Evolutionary conservation across 116 monocot genomes (phyloP).

Genomic region (Iris pallida): DNA sequence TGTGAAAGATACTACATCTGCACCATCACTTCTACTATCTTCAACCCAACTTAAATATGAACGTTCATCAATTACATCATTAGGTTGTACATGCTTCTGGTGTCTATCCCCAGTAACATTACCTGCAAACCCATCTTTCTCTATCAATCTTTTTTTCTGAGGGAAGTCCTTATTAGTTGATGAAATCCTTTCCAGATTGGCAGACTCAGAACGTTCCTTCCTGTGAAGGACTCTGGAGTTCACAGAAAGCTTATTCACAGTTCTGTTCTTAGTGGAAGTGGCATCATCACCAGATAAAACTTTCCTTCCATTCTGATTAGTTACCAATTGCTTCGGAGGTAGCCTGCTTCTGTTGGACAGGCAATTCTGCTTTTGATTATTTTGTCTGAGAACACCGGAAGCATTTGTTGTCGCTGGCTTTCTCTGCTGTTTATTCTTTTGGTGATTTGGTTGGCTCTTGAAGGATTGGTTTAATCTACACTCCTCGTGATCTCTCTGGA

Average conservation of each 20-base stretch:
- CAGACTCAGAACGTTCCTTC: slow-evolving; percentile 26
- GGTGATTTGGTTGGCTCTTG: slow-evolving; percentile 33
- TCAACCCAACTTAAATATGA: slow-evolving; percentile 34
- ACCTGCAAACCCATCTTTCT: slow-evolving; percentile 23
- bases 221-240: slow-evolving; percentile 30
- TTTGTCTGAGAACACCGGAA: slow-evolving; percentile 66
- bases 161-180: slow-evolving; percentile 52
- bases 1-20: slow-evolving; percentile 85
- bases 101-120: slow-evolving; percentile 24
- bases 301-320: slow-evolving; percentile 53
- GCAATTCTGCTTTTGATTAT: slow-evolving; percentile 91
- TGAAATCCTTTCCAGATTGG: slow-evolving; percentile 26
- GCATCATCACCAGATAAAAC: slow-evolving; percentile 27
- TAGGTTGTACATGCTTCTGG: slow-evolving; percentile 34
- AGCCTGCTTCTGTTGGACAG: slow-evolving; percentile 37
- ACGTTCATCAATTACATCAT: slow-evolving; percentile 60
- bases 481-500: slow-evolving; percentile 33
- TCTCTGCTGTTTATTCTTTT: slow-evolving; percentile 48
- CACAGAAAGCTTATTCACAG: slow-evolving; percentile 32
- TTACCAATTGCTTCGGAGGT: slow-evolving; percentile 23
- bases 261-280: slow-evolving; percentile 41
- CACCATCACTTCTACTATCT: slow-evolving; percentile 35
- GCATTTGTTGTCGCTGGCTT: slow-evolving; percentile 28
- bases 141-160: slow-evolving; percentile 58
- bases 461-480: slow-evolving; percentile 36